Conservation (phyloP, 805 yeast species). For the Candida qinlingensis region DNA sequence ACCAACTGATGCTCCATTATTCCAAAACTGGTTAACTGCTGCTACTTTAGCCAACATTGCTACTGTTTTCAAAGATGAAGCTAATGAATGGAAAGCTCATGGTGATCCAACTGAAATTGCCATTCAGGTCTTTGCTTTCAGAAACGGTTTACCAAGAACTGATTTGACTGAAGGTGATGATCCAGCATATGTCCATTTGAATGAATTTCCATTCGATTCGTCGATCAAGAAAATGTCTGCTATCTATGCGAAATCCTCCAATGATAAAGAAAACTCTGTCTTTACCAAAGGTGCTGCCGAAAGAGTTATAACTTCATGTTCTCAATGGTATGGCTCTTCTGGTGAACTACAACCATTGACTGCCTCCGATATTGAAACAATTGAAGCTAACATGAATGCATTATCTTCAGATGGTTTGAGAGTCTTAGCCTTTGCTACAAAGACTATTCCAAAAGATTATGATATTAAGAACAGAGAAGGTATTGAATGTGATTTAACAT, state of each 20-base stretch:
- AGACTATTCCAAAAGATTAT: constrained; percentile 29
- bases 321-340: constrained; percentile 39
- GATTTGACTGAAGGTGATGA: constrained; percentile 33
- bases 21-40: constrained; percentile 47
- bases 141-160: constrained; percentile 48
- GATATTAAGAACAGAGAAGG: constrained; percentile 33
- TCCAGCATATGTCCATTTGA: constrained; percentile 33
- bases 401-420: constrained; percentile 64
- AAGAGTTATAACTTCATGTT: constrained; percentile 53
- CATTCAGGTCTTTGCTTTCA: constrained; percentile 67
- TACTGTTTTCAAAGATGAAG: constrained; percentile 45
- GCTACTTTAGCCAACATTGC: constrained; percentile 84
- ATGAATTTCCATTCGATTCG: constrained; percentile 74
- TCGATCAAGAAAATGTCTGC: constrained; percentile 70
- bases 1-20: constrained; percentile 5
- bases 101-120: constrained; percentile 93
- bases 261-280: constrained; percentile 27
- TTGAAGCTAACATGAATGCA: constrained; percentile 52
- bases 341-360: constrained; percentile 32
- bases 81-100: constrained; percentile 61
- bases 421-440: constrained; percentile 64
- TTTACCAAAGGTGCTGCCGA: constrained; percentile 78
- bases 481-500: constrained; percentile 49
- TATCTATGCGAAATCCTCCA: constrained; percentile 36
- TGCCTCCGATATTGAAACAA: constrained; percentile 32